Conservation (phyloP, 108 stramenopile genomes). For the Mediolabrus comicus region DNA sequence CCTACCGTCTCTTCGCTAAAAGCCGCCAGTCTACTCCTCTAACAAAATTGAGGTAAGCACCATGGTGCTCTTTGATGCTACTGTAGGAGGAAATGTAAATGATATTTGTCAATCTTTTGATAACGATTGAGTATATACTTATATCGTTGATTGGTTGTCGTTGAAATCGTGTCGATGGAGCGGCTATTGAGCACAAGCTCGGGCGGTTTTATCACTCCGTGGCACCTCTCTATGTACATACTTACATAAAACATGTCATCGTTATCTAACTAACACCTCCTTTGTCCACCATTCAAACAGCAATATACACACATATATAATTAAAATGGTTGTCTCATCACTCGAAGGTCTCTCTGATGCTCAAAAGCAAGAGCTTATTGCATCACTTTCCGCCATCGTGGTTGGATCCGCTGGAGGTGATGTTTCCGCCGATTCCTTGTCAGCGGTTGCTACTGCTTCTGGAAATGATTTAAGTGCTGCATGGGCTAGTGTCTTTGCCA, state of each 20-base stretch:
- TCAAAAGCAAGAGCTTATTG: constrained; percentile 85
- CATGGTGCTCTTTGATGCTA: not conserved
- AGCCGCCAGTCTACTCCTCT: no score
- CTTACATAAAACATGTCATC: not conserved
- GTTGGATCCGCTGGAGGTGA: constrained; percentile 50
- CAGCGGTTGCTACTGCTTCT: constrained; percentile 68
- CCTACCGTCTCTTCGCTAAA: no score
- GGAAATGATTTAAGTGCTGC: constrained; percentile 65
- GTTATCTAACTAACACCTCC: not conserved
- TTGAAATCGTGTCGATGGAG: not conserved
- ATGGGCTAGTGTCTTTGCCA: constrained; percentile 70
- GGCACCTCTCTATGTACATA: not conserved
- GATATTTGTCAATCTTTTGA: not conserved
- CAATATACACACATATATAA: not conserved
- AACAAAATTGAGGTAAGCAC: not conserved
- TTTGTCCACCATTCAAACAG: not conserved
- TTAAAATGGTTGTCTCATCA: constrained; percentile 62
- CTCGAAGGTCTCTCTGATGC: constrained; percentile 61
- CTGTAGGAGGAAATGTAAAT: not conserved
- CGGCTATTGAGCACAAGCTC: not conserved
- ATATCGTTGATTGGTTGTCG: not conserved
- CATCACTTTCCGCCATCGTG: constrained; percentile 75
- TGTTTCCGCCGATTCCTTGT: constrained; percentile 62
- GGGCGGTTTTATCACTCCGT: no score
- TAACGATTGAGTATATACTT: not conserved